These are phyloP conservation scores for Pseudogymnoascus sp. DNA, from an alignment of 2,329 filamentous ascomycete genomes.

Conservation along the genomic window DNA sequence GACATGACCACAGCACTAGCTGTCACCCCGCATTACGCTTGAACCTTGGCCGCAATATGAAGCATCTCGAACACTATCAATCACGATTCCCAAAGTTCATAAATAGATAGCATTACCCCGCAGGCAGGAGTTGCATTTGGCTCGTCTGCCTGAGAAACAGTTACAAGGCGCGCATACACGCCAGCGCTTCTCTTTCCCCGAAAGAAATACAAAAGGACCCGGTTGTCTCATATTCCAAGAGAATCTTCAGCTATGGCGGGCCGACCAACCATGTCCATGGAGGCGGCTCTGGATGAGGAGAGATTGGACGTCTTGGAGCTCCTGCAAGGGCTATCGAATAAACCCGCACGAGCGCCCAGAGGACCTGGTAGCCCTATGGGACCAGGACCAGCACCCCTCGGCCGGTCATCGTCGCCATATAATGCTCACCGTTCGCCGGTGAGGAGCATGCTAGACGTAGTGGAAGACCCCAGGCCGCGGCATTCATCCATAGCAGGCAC, in stretches of 20 bases:
- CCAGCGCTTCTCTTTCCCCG: conserved; percentile 13
- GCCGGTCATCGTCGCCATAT: conserved; percentile 48
- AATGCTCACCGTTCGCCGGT: conserved; percentile 57
- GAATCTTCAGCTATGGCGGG: conserved; percentile 20
- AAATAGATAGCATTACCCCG: conserved; percentile 24
- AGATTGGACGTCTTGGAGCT: conserved; percentile 65
- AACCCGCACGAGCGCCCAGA: conserved; percentile 19
- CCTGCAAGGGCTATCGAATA: conserved; percentile 41
- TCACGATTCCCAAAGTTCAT: conserved; percentile 29
- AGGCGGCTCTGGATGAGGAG: conserved; percentile 72
- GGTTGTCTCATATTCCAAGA: conserved; percentile 14
- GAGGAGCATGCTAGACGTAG: conserved; percentile 60
- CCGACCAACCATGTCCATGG: conserved; percentile 60
- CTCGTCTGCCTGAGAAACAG: neutral
- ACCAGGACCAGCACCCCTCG: conserved; percentile 26
- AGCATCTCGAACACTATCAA: conserved; percentile 24
- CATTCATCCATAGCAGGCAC: conserved; percentile 24
- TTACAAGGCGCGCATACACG: neutral
- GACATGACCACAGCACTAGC: conserved; percentile 9
- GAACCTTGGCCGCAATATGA: conserved; percentile 27
- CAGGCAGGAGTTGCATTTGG: neutral
- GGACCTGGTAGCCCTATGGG: conserved; percentile 28
- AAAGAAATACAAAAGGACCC: conserved; percentile 10
- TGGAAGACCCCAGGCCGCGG: conserved; percentile 34
- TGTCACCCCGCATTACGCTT: conserved; percentile 7